Percentiles rank a stretch among this genome's conserved stretches.
phyloP scores from a whole-genome alignment of 257 asterid genomes.

The Plantago major region DNA sequence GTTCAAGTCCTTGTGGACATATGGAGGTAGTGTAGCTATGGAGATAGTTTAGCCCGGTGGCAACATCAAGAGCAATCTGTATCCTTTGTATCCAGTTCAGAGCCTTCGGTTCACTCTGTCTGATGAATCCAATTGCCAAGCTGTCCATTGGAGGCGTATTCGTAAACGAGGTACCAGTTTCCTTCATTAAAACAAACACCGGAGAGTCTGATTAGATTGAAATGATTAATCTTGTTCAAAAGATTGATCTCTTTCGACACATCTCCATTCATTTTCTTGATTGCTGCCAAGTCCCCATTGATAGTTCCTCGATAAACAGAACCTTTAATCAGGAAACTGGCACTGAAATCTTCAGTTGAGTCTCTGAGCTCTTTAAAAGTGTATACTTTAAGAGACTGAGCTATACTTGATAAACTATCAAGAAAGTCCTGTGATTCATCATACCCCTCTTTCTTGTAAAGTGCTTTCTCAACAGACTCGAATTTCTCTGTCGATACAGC shows the following conservation, averaged over 20 bases:
- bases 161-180: conserved; percentile 77
- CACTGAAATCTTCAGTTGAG: conserved; percentile 65
- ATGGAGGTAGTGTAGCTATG: conserved; percentile 74
- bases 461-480: conserved; percentile 43
- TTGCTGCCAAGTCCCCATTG: conserved; percentile 82
- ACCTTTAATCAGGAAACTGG: conserved; percentile 46
- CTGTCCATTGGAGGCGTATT: conserved; percentile 70
- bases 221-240: conserved; percentile 76
- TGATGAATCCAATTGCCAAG: conserved; percentile 48
- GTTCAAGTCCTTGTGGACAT: conserved; percentile 75
- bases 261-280: conserved; percentile 82
- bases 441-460: conserved; percentile 22
- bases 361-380: conserved; percentile 48
- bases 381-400: conserved; percentile 65
- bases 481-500: conserved; percentile 28
- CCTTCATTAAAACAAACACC: conserved; percentile 79
- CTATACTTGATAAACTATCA: conserved; percentile 58
- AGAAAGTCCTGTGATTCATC: conserved; percentile 42
- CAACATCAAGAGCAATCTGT: conserved; percentile 69
- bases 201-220: conserved; percentile 77
- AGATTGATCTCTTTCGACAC: conserved; percentile 70
- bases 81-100: conserved; percentile 60
- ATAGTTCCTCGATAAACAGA: conserved; percentile 72
- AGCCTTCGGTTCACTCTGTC: conserved; percentile 15
- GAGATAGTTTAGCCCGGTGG: conserved; percentile 78